Base-by-base conservation (phyloP, 2,329 filamentous ascomycete species). In the Alternaria gansuensis region DNA sequence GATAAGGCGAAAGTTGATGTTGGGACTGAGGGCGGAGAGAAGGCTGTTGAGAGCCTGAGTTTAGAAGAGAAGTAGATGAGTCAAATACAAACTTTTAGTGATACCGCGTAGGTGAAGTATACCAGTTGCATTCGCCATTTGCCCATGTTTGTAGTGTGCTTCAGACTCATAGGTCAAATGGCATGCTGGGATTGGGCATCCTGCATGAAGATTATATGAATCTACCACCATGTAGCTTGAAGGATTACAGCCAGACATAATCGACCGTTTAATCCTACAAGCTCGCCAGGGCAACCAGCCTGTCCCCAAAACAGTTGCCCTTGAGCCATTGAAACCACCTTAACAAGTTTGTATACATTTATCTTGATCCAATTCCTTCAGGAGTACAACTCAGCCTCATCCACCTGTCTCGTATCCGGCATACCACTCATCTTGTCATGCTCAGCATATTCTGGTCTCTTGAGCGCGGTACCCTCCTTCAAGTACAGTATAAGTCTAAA, bases 401-500 rank as follows among this genome's bases (percentile, higher is more conserved):
- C 59, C 23, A 54, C 24, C 40, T 51, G 55, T 17, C 41, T 62
- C 31, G 41, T 40, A 9, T 59, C 56, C 17, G 44, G 39, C 33
- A 40, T 43, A 14, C 40, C 53, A 14, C 14, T 54, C 51, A 37
- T 37, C 24, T 51, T 52, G 13, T 39, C 26, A 40, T 49, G 46
- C 9, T 34, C 56, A 1, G 70, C 48, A 49, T 41, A 34, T 5
- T 62, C 49, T 0, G 75, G 73, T 40, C 67, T 69, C 61, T 77
- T 77, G 40, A 68, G 43, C 21, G 74, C 74, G 0, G 74, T 73
- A 0, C 75, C 75, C 49, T 72, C 67, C 74, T 90, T 93, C 51
- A 97, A 80, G 63, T 93, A 89, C 36, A 99, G 78, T 6, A 98
- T 88, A 51, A 99, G 82, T 40, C 95, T 85, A 76, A 95, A 99